Base-by-base conservation (phyloP, 2,329 filamentous ascomycete species). In the Ophiostoma fasciatum region DNA sequence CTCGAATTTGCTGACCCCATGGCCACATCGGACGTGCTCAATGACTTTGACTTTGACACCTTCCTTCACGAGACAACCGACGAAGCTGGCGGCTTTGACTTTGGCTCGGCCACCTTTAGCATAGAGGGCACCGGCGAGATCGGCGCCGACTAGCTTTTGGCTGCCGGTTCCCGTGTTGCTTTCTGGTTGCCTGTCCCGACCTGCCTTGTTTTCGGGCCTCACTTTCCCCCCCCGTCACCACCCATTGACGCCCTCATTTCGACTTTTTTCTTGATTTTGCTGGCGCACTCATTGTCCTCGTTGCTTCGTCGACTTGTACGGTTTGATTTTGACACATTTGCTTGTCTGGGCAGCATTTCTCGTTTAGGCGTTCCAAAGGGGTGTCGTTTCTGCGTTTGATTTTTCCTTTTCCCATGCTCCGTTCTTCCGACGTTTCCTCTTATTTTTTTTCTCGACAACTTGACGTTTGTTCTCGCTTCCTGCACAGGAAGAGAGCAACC, bases 31-130 rank as follows among this genome's bases (percentile, higher is more conserved):
- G 66, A 78, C 48, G 73, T 78, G 25, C 59, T 79, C 32, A 72
- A 71, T 46, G 74, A 76, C 44, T 79, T 79, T 47, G 74, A 79
- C 45, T 71, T 79, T 45, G 74, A 79, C 52, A 76, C 74, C 2
- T 79, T 79, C 59, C 57, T 79, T 7, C 71, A 78, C 43, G 63
- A 68, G 38, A 63, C 67, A 40, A 66, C 66, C 31, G 60, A 55
- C 23, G 64, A 62, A 28, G 58, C 59, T 28, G 53, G 56, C 29
- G 53, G 49, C 5, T 78, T 77, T 43, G 68, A 70, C 53, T 77
- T 78, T 47, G 58, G 58, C 42, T 53, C 61, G 13, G 56, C 58
- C 18, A 52, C 56, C 31, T 72, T 73, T 48, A 51, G 57, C n/a
- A 67, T 76, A 58, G 69, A 74, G 40, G 60, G 60, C 28, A 48